These are phyloP conservation scores for Nitzschia palea DNA, from an alignment of 108 stramenopile species.

Conservation along the genomic window DNA sequence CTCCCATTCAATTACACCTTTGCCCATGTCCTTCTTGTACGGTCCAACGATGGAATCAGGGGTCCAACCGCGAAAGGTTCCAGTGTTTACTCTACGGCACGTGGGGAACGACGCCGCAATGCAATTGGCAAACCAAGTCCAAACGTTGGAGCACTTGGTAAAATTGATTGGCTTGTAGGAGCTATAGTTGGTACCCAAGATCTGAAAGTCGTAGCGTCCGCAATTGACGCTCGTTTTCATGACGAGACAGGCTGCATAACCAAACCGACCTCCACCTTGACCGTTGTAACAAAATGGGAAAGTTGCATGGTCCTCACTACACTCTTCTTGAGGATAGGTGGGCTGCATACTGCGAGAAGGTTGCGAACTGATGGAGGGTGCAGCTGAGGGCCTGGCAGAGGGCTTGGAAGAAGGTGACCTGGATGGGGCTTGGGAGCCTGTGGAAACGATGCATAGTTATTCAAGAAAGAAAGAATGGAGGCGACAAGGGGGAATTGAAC, in stretches of 20 bases:
- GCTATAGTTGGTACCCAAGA: neutral
- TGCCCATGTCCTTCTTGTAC: no score
- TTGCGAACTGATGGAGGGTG: neutral
- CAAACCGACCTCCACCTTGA: neutral
- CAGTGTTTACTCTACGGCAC: neutral
- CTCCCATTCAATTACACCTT: no score
- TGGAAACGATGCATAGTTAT: no score
- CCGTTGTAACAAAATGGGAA: constrained; percentile 6
- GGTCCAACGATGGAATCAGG: no score
- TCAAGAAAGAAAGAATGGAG: no score
- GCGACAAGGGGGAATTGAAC: no score
- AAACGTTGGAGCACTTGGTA: neutral
- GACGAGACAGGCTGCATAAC: constrained; percentile 5
- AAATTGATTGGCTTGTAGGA: neutral
- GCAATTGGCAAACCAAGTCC: constrained; percentile 5
- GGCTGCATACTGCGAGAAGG: constrained; percentile 3
- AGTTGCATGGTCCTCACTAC: neutral
- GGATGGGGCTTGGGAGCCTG: neutral
- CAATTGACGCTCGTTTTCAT: neutral
- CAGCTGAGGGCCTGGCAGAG: neutral
- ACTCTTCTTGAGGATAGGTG: neutral
- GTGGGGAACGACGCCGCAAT: neutral
- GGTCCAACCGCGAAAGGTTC: no score
- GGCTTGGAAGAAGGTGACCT: neutral
- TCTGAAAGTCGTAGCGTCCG: neutral